Conservation (phyloP, 495 filamentous ascomycete genomes). For the Lophiostoma macrostomum region DNA sequence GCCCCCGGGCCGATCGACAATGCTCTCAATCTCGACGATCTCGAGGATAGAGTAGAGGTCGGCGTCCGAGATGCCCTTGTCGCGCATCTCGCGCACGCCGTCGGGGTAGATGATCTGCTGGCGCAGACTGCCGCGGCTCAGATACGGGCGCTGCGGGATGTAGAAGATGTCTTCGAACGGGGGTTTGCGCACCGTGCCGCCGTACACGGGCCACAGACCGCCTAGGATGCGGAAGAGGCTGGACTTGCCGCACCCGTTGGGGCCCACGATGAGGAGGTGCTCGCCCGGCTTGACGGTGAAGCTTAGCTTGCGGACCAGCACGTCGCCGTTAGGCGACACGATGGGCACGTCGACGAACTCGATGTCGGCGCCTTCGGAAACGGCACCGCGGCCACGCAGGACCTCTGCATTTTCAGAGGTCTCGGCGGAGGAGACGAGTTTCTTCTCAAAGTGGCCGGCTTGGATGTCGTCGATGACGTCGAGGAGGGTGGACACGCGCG, state of each 20-base stretch:
- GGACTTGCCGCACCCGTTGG: constrained; percentile 96
- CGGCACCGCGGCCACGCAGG: constrained; percentile 70
- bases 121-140: constrained; percentile 80
- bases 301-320: constrained; percentile 76
- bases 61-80: constrained; percentile 76
- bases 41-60: constrained; percentile 75
- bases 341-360: constrained; percentile 92
- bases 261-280: constrained; percentile 91
- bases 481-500: constrained; percentile 80
- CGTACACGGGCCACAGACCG: constrained; percentile 98
- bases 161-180: constrained; percentile 92
- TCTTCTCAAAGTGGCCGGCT: constrained; percentile 88
- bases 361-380: constrained; percentile 77
- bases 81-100: constrained; percentile 77
- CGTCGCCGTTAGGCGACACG: constrained; percentile 92
- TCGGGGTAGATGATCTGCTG: constrained; percentile 98
- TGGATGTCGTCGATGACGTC: constrained; percentile 94
- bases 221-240: constrained; percentile 94
- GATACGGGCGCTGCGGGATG: constrained; percentile 92
- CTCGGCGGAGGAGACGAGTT: constrained; percentile 82
- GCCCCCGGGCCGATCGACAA: constrained; percentile 77
- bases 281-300: constrained; percentile 83
- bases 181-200: constrained; percentile 86
- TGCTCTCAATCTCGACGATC: constrained; percentile 73
- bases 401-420: constrained; percentile 75